These are phyloP conservation scores for Aspergillus spinulosporus DNA, from an alignment of 2,329 filamentous ascomycete genomes.

Conservation along the genomic window DNA sequence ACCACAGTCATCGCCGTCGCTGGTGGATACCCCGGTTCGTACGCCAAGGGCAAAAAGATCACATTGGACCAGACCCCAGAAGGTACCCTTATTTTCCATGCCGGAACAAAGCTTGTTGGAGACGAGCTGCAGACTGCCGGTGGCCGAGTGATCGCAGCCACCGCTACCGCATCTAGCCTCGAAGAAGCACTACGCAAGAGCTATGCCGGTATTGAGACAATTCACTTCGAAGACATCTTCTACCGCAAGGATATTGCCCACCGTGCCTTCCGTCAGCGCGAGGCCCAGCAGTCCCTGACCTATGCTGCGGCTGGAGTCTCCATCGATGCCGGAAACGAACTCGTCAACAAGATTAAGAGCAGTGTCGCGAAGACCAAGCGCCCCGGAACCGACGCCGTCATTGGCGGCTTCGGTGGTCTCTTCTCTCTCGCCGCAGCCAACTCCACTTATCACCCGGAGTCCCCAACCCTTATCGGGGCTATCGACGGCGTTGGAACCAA, in stretches of 20 bases:
- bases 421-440: constrained; percentile 68
- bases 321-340: constrained; percentile 89
- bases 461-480: constrained; percentile 83
- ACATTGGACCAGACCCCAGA: constrained; percentile 55
- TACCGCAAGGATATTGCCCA: constrained; percentile 91
- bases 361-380: constrained; percentile 82
- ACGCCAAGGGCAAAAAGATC: constrained; percentile 74
- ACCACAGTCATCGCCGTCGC: constrained; percentile 93
- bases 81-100: constrained; percentile 82
- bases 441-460: constrained; percentile 72
- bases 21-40: constrained; percentile 83
- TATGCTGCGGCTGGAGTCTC: constrained; percentile 93
- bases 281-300: constrained; percentile 59
- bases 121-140: constrained; percentile 74
- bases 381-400: constrained; percentile 85
- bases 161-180: constrained; percentile 72
- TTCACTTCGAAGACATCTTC: constrained; percentile 86
- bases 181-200: constrained; percentile 81
- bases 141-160: constrained; percentile 91
- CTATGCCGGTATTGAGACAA: constrained; percentile 78
- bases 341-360: constrained; percentile 88
- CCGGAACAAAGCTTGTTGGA: constrained; percentile 70
- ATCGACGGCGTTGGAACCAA: constrained; percentile 98
- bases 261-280: constrained; percentile 52
- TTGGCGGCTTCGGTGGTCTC: constrained; percentile 91